Evolutionary conservation across 2,329 filamentous ascomycete genomes (phyloP), one percentile per base, ranked within the genome.

Genomic region (Biscogniauxia marginata): DNA sequence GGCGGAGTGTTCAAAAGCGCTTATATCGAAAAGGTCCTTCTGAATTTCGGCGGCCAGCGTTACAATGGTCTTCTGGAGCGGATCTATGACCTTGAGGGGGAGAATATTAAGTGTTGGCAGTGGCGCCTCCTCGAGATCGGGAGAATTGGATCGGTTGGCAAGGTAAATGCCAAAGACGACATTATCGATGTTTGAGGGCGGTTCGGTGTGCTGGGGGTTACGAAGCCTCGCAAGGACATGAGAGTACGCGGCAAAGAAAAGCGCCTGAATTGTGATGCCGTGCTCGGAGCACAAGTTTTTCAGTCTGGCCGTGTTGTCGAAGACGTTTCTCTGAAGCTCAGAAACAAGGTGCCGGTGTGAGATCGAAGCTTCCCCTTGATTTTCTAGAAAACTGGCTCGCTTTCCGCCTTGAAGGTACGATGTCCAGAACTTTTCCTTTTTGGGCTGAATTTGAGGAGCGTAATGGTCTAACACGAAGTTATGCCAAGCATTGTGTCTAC

Each of bases 81-180:
- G 60, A 5, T 70, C 23, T 5, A 62, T 67, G 1, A 95, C 80
- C 9, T 79, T 79, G 0, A 97, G 73, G 0, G 92, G 91, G 1
- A 96, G 80, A 3, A 97, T 78, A 62, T 89, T 93, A 19, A 97
- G 78, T 0, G 90, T 95, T 0, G 93, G 92, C 25, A 84, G 86
- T 0, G 80, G 74, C 0, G 63, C 61, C 0, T 76, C 68, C 2
- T 82, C 74, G 1, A 85, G 69, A 3, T 80, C 74, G 7, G 80
- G 72, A 20, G 77, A 74, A 9, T 82, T 76, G 0, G 81, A 79
- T 51, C 91, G 83, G 69, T 96, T 96, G 45, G 91, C 90, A 7
- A 96, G 82, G 70, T 96, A 97, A 20, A 96, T 73, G 1, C 92
- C 93, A 50, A 96, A 80, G 0, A 91, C 74, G 1, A 90, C 71